Evolutionary conservation across 169 alveolate genomes (phyloP).

Genomic region (Theileria annulata): DNA sequence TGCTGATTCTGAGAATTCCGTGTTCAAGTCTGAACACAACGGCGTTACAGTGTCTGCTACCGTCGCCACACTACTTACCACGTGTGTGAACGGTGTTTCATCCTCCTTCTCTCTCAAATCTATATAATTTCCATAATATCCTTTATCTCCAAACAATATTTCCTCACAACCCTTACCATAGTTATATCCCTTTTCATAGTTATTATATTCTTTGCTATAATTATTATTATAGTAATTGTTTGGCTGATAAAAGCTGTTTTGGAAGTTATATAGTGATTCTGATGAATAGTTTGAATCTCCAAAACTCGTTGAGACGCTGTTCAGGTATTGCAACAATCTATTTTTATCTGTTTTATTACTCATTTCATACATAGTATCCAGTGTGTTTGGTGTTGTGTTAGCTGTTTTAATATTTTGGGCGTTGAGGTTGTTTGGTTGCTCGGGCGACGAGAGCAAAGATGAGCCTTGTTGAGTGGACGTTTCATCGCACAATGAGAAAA

Average conservation of each 20-base stretch:
- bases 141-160: neutral
- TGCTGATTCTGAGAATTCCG: constrained; percentile 56
- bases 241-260: too few relatives aligned
- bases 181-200: neutral
- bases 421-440: constrained; percentile 6
- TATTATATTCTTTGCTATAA: neutral
- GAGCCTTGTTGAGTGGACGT: constrained; percentile 18
- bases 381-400: neutral
- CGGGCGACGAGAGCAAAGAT: constrained; percentile 24
- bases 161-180: neutral
- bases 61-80: constrained; percentile 30
- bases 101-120: neutral
- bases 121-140: neutral
- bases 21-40: constrained; percentile 10
- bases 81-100: constrained; percentile 62
- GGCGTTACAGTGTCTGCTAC: constrained; percentile 30
- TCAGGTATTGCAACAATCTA: neutral
- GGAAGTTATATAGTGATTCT: constrained; percentile 6
- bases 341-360: neutral
- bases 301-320: constrained; percentile 10
- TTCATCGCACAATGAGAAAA: constrained; percentile 32
- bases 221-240: neutral
- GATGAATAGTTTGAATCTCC: constrained; percentile 5
- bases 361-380: neutral
- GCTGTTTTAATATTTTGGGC: too few relatives aligned